Percentiles rank a stretch among this genome's conserved stretches.
Conservation (phyloP, 2,329 filamentous ascomycete genomes). For the Fusarium pseudograminearum region DNA sequence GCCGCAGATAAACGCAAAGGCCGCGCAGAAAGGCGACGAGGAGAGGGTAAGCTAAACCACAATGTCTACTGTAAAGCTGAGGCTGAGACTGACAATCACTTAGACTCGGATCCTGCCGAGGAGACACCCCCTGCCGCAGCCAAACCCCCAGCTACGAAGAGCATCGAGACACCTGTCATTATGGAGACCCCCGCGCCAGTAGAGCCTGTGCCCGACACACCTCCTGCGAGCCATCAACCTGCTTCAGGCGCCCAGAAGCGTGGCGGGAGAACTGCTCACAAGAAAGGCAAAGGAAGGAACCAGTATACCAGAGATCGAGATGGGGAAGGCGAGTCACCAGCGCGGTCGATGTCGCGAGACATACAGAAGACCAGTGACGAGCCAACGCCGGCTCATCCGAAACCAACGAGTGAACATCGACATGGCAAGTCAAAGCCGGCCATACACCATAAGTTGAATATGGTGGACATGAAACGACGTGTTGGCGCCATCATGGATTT, state of each 20-base stretch:
- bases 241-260: conserved; percentile 68
- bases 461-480: conserved; percentile 89
- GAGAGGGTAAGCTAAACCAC: conserved; percentile 72
- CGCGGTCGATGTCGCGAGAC: conserved; percentile 67
- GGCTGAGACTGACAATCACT: conserved; percentile 23
- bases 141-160: conserved; percentile 48
- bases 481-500: conserved; percentile 89
- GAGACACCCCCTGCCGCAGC: conserved; percentile 67
- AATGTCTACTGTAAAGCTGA: not conserved
- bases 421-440: conserved; percentile 64
- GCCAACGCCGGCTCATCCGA: conserved; percentile 52
- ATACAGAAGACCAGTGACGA: conserved; percentile 55
- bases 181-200: conserved; percentile 47
- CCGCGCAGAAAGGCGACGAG: conserved; percentile 81
- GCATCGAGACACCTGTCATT: conserved; percentile 49
- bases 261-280: conserved; percentile 69
- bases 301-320: conserved; percentile 86
- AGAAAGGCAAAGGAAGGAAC: conserved; percentile 79
- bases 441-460: conserved; percentile 77
- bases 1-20: conserved; percentile 84
- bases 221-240: conserved; percentile 59
- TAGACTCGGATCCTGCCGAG: conserved; percentile 79
- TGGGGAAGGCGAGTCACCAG: conserved; percentile 67
- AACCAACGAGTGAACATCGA: conserved; percentile 62
- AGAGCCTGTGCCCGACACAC: conserved; percentile 53